phyloP scores from a whole-genome alignment of 148 eudicot species.

The Mesembryanthemum crystallinum region DNA sequence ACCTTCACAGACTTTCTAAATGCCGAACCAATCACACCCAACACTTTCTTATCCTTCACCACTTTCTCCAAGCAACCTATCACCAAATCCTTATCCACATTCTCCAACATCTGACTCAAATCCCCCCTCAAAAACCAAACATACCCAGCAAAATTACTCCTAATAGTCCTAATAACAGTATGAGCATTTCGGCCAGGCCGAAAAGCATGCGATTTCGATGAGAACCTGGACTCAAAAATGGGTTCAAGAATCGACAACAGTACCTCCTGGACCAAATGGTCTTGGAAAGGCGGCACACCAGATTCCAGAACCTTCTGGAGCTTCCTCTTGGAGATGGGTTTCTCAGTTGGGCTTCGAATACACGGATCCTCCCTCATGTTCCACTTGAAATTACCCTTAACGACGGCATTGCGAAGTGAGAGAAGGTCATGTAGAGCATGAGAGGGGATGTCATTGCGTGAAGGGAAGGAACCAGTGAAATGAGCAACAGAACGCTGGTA shows the following conservation, averaged over 20 bases:
- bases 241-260: slow-evolving; percentile 80
- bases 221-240: slow-evolving; percentile 75
- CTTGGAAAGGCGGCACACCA: slow-evolving; percentile 54
- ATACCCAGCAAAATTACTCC: slow-evolving; percentile 88
- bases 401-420: slow-evolving; percentile 65
- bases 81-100: slow-evolving; percentile 43
- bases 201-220: slow-evolving; percentile 75
- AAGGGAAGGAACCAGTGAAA: slow-evolving; percentile 62
- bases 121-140: slow-evolving; percentile 86
- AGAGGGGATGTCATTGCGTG: slow-evolving; percentile 47
- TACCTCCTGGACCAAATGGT: slow-evolving; percentile 79
- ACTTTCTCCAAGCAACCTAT: slow-evolving; percentile 56
- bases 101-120: slow-evolving; percentile 49
- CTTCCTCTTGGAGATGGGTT: slow-evolving; percentile 43
- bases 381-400: slow-evolving; percentile 54
- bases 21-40: slow-evolving; percentile 56
- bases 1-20: slow-evolving; percentile 23
- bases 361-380: slow-evolving; percentile 36
- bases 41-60: slow-evolving; percentile 68
- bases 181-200: slow-evolving; percentile 80
- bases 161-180: slow-evolving; percentile 78
- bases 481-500: slow-evolving; percentile 85
- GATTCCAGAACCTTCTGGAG: slow-evolving; percentile 33
- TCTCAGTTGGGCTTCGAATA: slow-evolving; percentile 49
- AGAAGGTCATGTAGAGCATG: slow-evolving; percentile 45